Base-by-base conservation (phyloP, 495 filamentous ascomycete genomes). In the Penicillium ucsense region DNA sequence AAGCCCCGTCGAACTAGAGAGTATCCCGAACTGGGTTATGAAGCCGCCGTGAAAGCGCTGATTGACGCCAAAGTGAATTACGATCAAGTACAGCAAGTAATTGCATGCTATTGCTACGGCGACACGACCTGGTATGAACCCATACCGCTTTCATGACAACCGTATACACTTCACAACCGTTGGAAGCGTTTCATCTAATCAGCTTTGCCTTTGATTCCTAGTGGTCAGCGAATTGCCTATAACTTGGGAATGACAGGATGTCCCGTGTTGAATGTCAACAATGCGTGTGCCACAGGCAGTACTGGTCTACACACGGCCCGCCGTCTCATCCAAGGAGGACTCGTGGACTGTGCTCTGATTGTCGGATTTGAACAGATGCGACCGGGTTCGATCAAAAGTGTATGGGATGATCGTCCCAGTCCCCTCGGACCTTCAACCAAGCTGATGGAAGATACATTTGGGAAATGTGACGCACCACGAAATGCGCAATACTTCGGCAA, bases 301-400 rank as follows among this genome's bases (percentile, higher is more conserved):
- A 90, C 87, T 0, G 88, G 88, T 10, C 63, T 92, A 8, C 73
- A 79, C 57, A 77, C 92, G 69, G 88, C 78, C 0, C 72, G 85
- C 4, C 80, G 77, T 30, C 68, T 88, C 62, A 81, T 91, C 51
- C 62, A 77, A 12, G 67, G 80, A 49, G 86, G 86, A 27, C 78
- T 73, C 8, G 80, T 80, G 3, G 80, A 90, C 59, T 87, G 84
- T 51, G 77, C 87, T 6, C 64, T 94, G 46, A 86, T 92, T 4
- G 75, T 92, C n/a, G 88, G 88, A 8, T 94, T 90, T 54, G 88
- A 94, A 71, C 89, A 90, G 76, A 94, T 94, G 88, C 81, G 78
- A 59, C 80, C 83, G 0, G 88, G 88, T 4, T 56, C 53, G 1
- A 57, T 57, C 33, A 57, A 57, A 34, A 57, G 55, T 36, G 55